Conservation (phyloP, 306 rosid genomes). For the Crotalaria pallida region DNA sequence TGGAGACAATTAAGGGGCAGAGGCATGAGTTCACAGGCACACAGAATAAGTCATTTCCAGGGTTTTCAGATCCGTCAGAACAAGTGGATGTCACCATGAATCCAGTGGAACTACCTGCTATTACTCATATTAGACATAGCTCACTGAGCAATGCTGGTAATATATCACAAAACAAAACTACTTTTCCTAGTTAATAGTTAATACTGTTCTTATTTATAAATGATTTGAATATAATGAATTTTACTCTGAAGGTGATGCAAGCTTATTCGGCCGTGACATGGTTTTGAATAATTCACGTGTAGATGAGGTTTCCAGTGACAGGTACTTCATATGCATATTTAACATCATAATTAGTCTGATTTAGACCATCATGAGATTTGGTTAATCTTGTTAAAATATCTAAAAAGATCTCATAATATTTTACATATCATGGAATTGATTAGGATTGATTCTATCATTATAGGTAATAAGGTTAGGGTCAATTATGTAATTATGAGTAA, state of each 20-base stretch:
- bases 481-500: too few species aligned
- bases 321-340: slow-evolving; percentile 31
- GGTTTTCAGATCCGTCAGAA: slow-evolving; percentile 38
- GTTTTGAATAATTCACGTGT: slow-evolving; percentile 44
- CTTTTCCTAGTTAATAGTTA: neutral
- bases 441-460: too few species aligned
- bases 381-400: too few species aligned
- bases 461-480: too few species aligned
- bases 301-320: slow-evolving; percentile 51
- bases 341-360: neutral
- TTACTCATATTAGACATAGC: slow-evolving; percentile 57
- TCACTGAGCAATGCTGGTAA: slow-evolving; percentile 63
- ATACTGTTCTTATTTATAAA: neutral
- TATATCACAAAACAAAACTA: neutral
- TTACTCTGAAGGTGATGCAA: slow-evolving; percentile 45
- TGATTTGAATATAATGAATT: slow-evolving; percentile 8
- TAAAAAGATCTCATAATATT: too few species aligned
- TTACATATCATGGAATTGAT: too few species aligned
- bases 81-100: slow-evolving; percentile 38
- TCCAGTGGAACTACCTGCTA: slow-evolving; percentile 38
- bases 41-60: slow-evolving; percentile 34
- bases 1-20: slow-evolving; percentile 41
- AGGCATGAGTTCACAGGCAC: slow-evolving; percentile 35
- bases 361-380: too few species aligned
- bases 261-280: slow-evolving; percentile 41